Conservation (phyloP, 2,329 filamentous ascomycete genomes). For the Trichophyton schoenleinii region DNA sequence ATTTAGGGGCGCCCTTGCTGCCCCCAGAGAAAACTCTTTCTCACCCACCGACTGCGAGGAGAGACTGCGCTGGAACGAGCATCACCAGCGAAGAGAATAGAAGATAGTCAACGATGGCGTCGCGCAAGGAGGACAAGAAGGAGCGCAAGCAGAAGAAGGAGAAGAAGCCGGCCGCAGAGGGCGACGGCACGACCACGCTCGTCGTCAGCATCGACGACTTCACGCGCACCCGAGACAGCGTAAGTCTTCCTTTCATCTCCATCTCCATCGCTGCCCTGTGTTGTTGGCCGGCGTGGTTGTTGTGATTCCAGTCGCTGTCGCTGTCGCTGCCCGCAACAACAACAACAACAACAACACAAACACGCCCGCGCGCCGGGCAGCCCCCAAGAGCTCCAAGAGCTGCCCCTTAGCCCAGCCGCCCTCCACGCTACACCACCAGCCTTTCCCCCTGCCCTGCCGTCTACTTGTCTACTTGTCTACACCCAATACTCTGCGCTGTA, state of each 20-base stretch:
- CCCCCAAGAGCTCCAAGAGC: no score
- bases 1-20: background rate
- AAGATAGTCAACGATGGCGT: conserved; percentile 25
- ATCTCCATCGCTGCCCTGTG: background rate
- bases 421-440: background rate
- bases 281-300: background rate
- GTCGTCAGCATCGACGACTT: conserved; percentile 57
- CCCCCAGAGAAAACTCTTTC: background rate
- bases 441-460: no score
- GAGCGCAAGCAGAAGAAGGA: conserved; percentile 15
- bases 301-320: no score
- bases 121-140: conserved; percentile 26
- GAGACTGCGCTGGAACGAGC: no score
- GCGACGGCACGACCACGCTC: conserved; percentile 21
- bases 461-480: background rate
- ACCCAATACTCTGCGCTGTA: background rate
- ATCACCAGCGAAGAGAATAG: background rate
- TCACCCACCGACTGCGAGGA: background rate
- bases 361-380: no score
- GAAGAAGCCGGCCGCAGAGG: conserved; percentile 8
- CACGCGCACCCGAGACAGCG: conserved; percentile 65
- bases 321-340: no score
- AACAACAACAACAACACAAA: no score
- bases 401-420: background rate
- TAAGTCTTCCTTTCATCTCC: conserved; percentile 39